phyloP scores from a whole-genome alignment of 257 asterid genomes.

The Solanum lycopersicoides region DNA sequence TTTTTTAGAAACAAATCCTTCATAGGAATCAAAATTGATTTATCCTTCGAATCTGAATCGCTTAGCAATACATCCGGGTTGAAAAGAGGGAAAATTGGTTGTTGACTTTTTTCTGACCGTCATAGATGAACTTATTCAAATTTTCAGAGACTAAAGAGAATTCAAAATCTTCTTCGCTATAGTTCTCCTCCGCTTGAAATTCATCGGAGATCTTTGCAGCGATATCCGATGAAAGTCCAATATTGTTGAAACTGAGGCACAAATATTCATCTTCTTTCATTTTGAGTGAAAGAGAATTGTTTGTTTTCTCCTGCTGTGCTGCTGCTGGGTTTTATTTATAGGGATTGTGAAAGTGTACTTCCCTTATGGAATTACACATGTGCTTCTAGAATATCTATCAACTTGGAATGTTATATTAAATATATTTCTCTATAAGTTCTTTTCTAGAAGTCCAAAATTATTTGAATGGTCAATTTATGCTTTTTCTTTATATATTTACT shows the following conservation, averaged over 20 bases:
- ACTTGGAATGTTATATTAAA: background rate
- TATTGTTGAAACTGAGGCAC: background rate
- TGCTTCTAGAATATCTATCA: background rate
- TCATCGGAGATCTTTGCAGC: background rate
- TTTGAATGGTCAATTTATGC: too few species aligned
- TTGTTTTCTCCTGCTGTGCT: background rate
- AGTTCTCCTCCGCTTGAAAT: background rate
- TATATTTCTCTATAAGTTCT: background rate
- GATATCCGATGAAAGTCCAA: background rate
- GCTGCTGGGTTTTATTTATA: background rate
- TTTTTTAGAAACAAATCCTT: constrained; percentile 12
- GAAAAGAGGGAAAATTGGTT: constrained; percentile 24
- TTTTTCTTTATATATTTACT: background rate
- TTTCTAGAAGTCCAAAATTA: too few species aligned
- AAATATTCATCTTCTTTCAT: background rate
- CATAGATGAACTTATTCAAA: constrained; percentile 7
- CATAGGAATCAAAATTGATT: constrained; percentile 11
- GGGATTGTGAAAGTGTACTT: background rate
- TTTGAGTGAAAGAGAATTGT: background rate
- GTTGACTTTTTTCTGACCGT: constrained; percentile 11
- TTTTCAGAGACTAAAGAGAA: constrained; percentile 33
- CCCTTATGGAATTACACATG: background rate
- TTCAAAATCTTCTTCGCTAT: constrained; percentile 56
- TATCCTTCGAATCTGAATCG: background rate
- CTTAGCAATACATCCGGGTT: constrained; percentile 10